Evolutionary conservation across 2,329 filamentous ascomycete genomes (phyloP).

Genomic region (Lachnellula arida): DNA sequence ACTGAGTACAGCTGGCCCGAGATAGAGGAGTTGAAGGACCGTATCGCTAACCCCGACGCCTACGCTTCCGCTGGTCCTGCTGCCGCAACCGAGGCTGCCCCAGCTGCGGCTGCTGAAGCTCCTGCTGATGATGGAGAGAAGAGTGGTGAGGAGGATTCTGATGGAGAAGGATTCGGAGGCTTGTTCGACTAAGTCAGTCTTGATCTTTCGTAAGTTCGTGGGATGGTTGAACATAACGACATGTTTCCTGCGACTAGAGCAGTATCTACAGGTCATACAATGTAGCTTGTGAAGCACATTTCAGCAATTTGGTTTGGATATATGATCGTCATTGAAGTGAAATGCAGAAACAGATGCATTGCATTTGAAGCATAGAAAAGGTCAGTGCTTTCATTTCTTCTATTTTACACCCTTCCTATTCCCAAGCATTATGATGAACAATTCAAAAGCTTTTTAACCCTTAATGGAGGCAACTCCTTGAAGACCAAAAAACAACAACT

Average conservation of each 20-base stretch:
- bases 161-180: slow-evolving; percentile 66
- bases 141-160: slow-evolving; percentile 61
- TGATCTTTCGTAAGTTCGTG: slow-evolving; percentile 21
- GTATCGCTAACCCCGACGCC: slow-evolving; percentile 96
- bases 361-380: slow-evolving; percentile 8
- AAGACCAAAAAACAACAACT: slow-evolving; percentile 38
- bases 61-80: slow-evolving; percentile 81
- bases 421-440: slow-evolving; percentile 32
- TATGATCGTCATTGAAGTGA: slow-evolving; percentile 8
- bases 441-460: slow-evolving; percentile 38
- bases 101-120: slow-evolving; percentile 48
- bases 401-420: neutral
- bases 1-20: slow-evolving; percentile 93
- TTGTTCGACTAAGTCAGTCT: slow-evolving; percentile 59
- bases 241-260: slow-evolving; percentile 20
- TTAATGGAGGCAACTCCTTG: slow-evolving; percentile 32
- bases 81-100: slow-evolving; percentile 52
- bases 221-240: slow-evolving; percentile 15
- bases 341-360: slow-evolving; percentile 1
- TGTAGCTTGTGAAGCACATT: slow-evolving; percentile 23
- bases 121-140: slow-evolving; percentile 54
- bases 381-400: slow-evolving; percentile 23
- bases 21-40: slow-evolving; percentile 98
- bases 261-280: slow-evolving; percentile 21
- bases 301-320: neutral